A percentile compares a stretch with the other conserved stretches of the same genome.
Conservation (phyloP, 2,329 filamentous ascomycete genomes). For the Alternaria gaisen region DNA sequence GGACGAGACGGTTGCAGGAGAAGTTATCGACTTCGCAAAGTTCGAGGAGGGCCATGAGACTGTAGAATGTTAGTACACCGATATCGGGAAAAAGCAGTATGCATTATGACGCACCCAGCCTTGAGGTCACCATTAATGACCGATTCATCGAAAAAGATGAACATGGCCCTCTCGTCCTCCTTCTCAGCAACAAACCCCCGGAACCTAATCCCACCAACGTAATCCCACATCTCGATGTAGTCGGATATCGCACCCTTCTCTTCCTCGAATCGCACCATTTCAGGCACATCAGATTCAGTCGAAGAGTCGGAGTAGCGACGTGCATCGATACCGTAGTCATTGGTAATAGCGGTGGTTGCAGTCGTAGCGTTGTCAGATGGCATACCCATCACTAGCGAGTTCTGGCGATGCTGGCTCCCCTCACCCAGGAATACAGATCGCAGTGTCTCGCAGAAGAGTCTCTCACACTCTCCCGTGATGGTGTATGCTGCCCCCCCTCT, state of each 20-base stretch:
- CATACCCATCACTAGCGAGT: constrained; percentile 89
- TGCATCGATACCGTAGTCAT: constrained; percentile 42
- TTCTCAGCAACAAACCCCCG: constrained; percentile 82
- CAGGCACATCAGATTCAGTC: constrained; percentile 47
- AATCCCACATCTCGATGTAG: constrained; percentile 86
- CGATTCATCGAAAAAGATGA: constrained; percentile 84
- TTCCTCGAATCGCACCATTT: constrained; percentile 27
- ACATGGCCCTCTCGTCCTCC: constrained; percentile 76
- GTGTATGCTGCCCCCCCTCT: constrained; percentile 92
- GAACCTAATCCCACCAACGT: constrained; percentile 83
- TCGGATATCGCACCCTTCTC: constrained; percentile 58
- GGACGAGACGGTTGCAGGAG: constrained; percentile 78
- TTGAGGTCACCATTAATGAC: constrained; percentile 81
- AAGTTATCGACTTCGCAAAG: constrained; percentile 77
- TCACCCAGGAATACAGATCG: constrained; percentile 94
- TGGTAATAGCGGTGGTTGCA: constrained; percentile 38
- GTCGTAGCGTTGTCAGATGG: constrained; percentile 22
- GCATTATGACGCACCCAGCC: constrained; percentile 73
- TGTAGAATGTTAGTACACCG: constrained; percentile 26
- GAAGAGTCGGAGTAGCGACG: constrained; percentile 29
- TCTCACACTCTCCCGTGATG: constrained; percentile 99
- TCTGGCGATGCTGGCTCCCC: constrained; percentile 78
- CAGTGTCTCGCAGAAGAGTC: constrained; percentile 98
- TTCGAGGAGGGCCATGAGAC: constrained; percentile 86
- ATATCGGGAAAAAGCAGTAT: not conserved